phyloP scores from a whole-genome alignment of 2,329 filamentous ascomycete genomes.

The Aureobasidium sp. region DNA sequence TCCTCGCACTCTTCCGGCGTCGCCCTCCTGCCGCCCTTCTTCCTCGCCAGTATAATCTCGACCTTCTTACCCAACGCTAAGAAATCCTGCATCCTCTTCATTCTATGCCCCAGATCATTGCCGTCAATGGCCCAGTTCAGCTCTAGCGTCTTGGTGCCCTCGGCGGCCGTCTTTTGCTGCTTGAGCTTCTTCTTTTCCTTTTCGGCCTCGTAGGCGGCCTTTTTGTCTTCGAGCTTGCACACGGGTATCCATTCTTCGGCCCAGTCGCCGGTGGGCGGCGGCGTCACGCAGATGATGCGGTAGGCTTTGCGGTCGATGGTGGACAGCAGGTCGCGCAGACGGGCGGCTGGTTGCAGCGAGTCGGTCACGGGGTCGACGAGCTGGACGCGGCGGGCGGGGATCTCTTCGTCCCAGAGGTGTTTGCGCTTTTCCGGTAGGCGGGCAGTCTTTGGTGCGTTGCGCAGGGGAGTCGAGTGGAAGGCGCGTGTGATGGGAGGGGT shows the following conservation, averaged over 20 bases:
- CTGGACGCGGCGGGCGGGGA: constrained; percentile 38
- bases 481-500: not conserved
- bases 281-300: constrained; percentile 45
- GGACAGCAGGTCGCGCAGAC: constrained; percentile 34
- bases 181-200: constrained; percentile 35
- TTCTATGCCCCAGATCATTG: constrained; percentile 66
- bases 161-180: constrained; percentile 38
- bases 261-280: constrained; percentile 21
- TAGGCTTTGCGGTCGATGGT: constrained; percentile 44
- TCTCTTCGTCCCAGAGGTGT: constrained; percentile 43
- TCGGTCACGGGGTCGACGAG: constrained; percentile 36
- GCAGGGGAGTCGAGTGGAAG: constrained; percentile 20
- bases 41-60: constrained; percentile 64
- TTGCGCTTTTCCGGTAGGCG: constrained; percentile 30
- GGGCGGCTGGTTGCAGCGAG: constrained; percentile 29
- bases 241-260: constrained; percentile 48
- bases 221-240: constrained; percentile 63
- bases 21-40: constrained; percentile 55
- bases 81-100: constrained; percentile 62
- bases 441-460: constrained; percentile 29
- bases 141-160: constrained; percentile 68
- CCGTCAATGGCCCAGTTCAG: constrained; percentile 78
- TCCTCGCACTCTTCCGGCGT: constrained; percentile 54
- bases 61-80: constrained; percentile 68
- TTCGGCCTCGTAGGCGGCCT: constrained; percentile 42